Base-by-base conservation (phyloP, 371 early-diverging fungal species). In the Mucor velutinosus region DNA sequence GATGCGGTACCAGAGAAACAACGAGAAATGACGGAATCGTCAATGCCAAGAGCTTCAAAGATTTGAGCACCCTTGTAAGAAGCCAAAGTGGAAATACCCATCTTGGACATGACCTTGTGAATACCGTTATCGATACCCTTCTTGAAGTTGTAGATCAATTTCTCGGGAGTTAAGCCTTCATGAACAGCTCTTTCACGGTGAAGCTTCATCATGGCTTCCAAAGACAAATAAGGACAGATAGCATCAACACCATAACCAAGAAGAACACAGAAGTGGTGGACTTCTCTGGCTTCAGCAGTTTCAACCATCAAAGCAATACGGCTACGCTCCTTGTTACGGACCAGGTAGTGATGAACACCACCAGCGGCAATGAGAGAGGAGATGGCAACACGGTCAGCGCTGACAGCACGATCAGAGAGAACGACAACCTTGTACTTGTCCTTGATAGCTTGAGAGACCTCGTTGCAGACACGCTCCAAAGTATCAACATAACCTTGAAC, bases 41-140 rank as follows among this genome's bases (percentile, higher is more conserved):
- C 94, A 7, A 98, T 76, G 69, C 99, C 99, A 23, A 98, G 88
- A 23, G 96, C 96, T 79, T 98, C 99, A 77, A 98, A 97, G 72
- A 96, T 96, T 85, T 98, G 97, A 14, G 99, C 97, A 62, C 97
- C 99, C 82, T 97, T 97, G 88, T 98, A 98, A 33, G 93, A 93
- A 76, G 97, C 97, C 66, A 98, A 80, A 12, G 99, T 97, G 19
- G 97, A 97, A 61, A 98, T 97, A 71, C 99, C 99, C 99, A 98
- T 98, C 88, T 98, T 98, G 76, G 97, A 95, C 97, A 97, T 97
- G 67, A 97, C 98, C 80, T 98, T 97, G 60, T 89, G 81, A 74
- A 98, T 93, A 73, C 99, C 99, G 71, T 97, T 94, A 75, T 95
- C 93, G 33, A 87, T 76, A 7, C 94, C 96, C 77, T 93, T 91